Evolutionary conservation across 2,329 filamentous ascomycete species (phyloP).

Genomic region (Aspergillus intermedius): DNA sequence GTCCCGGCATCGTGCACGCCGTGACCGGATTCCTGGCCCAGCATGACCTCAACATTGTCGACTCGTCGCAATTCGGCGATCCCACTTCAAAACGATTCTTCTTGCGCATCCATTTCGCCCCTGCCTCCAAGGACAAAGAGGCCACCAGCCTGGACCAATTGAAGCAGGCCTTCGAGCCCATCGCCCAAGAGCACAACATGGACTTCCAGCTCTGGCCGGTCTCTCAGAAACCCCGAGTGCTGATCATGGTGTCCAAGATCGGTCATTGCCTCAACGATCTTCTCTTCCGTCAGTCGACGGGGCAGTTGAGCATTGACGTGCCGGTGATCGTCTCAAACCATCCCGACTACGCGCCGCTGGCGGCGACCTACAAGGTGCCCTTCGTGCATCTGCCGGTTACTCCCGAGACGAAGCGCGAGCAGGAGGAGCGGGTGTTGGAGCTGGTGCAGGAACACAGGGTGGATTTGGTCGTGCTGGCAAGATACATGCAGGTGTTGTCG

Average conservation of each 20-base stretch:
- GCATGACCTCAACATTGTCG: constrained; percentile 71
- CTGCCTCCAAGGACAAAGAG: constrained; percentile 26
- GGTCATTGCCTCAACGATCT: constrained; percentile 81
- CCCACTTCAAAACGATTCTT: constrained; percentile 70
- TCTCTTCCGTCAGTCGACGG: constrained; percentile 69
- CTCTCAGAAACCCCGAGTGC: constrained; percentile 63
- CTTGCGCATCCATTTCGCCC: constrained; percentile 79
- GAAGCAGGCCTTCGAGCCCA: constrained; percentile 50
- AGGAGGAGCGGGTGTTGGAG: constrained; percentile 65
- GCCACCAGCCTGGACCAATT: constrained; percentile 45
- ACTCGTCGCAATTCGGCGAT: constrained; percentile 80
- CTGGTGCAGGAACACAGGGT: constrained; percentile 63
- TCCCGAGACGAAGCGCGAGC: constrained; percentile 67
- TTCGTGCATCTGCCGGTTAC: constrained; percentile 78
- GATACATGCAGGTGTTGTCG: constrained; percentile 83
- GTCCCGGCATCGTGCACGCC: constrained; percentile 76
- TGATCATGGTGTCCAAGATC: constrained; percentile 88
- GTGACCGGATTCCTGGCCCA: constrained; percentile 71
- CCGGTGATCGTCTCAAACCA: constrained; percentile 79
- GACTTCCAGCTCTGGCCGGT: constrained; percentile 64
- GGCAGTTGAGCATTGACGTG: constrained; percentile 67
- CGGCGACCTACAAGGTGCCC: constrained; percentile 65
- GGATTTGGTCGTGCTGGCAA: constrained; percentile 72
- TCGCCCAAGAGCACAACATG: constrained; percentile 61
- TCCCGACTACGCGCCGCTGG: constrained; percentile 62